These are phyloP conservation scores for Penicillium sp. DNA, from an alignment of 2,329 filamentous ascomycete genomes.

Conservation along the genomic window DNA sequence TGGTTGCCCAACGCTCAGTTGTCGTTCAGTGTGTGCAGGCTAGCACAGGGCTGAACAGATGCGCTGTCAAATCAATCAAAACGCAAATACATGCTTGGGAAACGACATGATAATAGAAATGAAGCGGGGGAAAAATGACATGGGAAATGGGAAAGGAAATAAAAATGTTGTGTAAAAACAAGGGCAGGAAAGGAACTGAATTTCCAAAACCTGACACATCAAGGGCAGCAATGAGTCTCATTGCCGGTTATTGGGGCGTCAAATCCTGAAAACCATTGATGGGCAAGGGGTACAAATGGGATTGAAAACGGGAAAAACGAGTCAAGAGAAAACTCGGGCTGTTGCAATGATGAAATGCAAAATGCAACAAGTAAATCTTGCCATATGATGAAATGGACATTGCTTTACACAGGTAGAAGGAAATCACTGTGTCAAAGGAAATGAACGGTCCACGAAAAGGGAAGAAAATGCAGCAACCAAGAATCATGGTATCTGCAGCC, in stretches of 20 bases:
- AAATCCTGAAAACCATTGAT: too few relatives aligned
- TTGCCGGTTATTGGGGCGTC: too few relatives aligned
- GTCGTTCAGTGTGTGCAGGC: too few relatives aligned
- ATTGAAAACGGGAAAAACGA: not conserved
- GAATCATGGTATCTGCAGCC: constrained; percentile 20
- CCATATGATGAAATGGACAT: constrained; percentile 20
- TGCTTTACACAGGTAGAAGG: constrained; percentile 14
- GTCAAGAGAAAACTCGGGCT: not conserved
- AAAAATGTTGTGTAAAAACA: constrained; percentile 18
- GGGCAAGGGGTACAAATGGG: too few relatives aligned
- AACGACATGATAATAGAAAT: not conserved
- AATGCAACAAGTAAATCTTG: constrained; percentile 23
- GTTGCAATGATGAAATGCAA: constrained; percentile 1
- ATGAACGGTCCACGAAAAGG: constrained; percentile 3
- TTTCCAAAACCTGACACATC: not conserved
- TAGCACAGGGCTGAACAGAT: too few relatives aligned
- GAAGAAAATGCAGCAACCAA: constrained; percentile 6
- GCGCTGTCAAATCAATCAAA: too few relatives aligned
- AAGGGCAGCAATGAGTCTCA: not conserved
- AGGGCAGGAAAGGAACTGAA: constrained; percentile 7
- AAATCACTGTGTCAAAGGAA: constrained; percentile 13
- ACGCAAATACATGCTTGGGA: not conserved
- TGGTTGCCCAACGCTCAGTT: too few relatives aligned
- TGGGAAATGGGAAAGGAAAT: constrained; percentile 11
- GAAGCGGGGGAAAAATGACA: constrained; percentile 4